These are phyloP conservation scores for Macrophomina pseudophaseolina DNA, from an alignment of 2,329 filamentous ascomycete species.

Conservation along the genomic window DNA sequence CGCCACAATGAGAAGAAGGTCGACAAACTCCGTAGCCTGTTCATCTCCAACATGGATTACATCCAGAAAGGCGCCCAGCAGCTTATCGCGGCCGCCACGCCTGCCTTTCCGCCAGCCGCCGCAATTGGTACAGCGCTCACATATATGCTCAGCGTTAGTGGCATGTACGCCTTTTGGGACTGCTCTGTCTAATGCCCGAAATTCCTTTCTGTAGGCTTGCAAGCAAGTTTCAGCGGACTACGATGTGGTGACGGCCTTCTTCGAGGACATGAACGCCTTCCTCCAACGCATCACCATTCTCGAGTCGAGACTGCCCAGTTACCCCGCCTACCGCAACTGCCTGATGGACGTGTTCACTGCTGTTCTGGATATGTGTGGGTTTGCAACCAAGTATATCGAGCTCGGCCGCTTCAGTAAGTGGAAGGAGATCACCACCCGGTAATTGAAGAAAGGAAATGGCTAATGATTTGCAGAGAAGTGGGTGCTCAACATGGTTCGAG, in stretches of 20 bases:
- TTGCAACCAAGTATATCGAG: slow-evolving; percentile 37
- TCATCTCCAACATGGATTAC: slow-evolving; percentile 28
- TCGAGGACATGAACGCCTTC: slow-evolving; percentile 47
- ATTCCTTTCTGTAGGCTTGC: slow-evolving; percentile 33
- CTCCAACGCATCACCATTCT: slow-evolving; percentile 43
- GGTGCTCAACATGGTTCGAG: slow-evolving; percentile 39
- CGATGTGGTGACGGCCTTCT: slow-evolving; percentile 46
- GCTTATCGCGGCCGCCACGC: slow-evolving; percentile 28
- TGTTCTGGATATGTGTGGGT: slow-evolving; percentile 42
- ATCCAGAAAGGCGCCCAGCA: slow-evolving; percentile 31
- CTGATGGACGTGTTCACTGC: slow-evolving; percentile 45
- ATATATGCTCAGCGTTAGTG: slow-evolving; percentile 28
- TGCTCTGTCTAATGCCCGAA: background rate
- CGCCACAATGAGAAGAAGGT: slow-evolving; percentile 27
- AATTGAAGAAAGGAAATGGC: slow-evolving; percentile 25
- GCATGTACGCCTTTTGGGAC: background rate
- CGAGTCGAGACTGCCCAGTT: slow-evolving; percentile 38
- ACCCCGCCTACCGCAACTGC: slow-evolving; percentile 41
- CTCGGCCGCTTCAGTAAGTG: slow-evolving; percentile 38
- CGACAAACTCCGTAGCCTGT: slow-evolving; percentile 28
- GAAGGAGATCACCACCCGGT: too few species aligned
- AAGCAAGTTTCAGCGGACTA: slow-evolving; percentile 45
- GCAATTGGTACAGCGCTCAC: slow-evolving; percentile 29
- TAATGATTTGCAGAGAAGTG: slow-evolving; percentile 36
- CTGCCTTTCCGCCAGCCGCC: slow-evolving; percentile 29